phyloP scores from a whole-genome alignment of 2,329 filamentous ascomycete species.

The Cladosporium austrohemisphaericum region DNA sequence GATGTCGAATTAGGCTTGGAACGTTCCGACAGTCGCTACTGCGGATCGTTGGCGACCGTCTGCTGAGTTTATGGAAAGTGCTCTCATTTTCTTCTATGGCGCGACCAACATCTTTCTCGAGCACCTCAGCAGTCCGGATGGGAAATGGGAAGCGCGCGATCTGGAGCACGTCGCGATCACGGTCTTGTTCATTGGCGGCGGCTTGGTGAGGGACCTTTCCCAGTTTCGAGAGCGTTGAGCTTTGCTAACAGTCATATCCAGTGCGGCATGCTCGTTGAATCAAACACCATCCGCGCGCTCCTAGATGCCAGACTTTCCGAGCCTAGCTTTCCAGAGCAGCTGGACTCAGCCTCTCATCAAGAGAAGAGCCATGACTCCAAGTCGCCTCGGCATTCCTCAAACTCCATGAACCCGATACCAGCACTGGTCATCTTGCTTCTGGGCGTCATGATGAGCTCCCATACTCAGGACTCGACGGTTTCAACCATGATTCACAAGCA shows the following conservation, averaged over 20 bases:
- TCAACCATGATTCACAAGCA: constrained; percentile 87
- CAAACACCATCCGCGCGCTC: constrained; percentile 59
- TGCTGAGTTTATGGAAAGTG: constrained; percentile 84
- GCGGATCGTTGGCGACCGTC: constrained; percentile 67
- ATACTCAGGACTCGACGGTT: constrained; percentile 74
- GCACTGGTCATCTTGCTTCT: constrained; percentile 77
- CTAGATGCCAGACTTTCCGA: constrained; percentile 50
- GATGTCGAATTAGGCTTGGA: too few species aligned
- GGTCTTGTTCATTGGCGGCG: constrained; percentile 88
- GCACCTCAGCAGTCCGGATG: constrained; percentile 71
- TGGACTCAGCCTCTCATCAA: background rate
- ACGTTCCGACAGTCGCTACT: constrained; percentile 63
- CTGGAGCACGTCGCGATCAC: constrained; percentile 91
- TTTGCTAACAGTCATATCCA: background rate
- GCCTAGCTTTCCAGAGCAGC: too few species aligned
- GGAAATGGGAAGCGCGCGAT: constrained; percentile 71
- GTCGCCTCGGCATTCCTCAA: background rate
- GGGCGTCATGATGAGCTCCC: constrained; percentile 88
- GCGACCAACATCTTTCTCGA: constrained; percentile 88
- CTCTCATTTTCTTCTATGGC: constrained; percentile 86
- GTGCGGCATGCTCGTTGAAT: constrained; percentile 34
- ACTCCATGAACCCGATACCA: constrained; percentile 78
- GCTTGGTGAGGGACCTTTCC: constrained; percentile 52
- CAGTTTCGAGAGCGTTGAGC: background rate
- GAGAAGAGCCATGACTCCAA: constrained; percentile 66